Base-by-base conservation (phyloP, 2,329 filamentous ascomycete genomes). In the Diaporthe destruens region DNA sequence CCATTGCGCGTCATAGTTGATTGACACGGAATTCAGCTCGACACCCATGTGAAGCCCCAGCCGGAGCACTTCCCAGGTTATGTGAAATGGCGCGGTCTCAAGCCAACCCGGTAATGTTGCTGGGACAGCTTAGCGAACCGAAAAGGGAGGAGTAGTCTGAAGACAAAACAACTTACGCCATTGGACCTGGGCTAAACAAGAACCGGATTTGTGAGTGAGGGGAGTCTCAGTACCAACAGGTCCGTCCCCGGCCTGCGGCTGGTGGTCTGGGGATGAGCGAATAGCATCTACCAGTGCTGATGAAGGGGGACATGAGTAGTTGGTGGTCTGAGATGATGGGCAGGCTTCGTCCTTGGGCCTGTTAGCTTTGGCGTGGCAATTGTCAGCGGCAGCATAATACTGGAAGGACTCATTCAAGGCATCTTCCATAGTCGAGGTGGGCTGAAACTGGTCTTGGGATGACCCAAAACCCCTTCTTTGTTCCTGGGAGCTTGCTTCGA, bases 21-120 rank as follows among this genome's bases (percentile, higher is more conserved):
- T 53, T 3, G 80, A 75, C 12, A 83, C 76, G 1, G 81, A 75
- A 1, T 80, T 76, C 2, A 85, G 76, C 36, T 85, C 79, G 2
- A 88, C 81, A 0, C 77, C 78, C 72, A 87, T 89, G 53, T 86
- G 81, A 0, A 85, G 75, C 0, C 85, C 84, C 23, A 86, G 82
- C 14, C 88, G 83, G 0, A 84, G 83, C 0, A 88, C 77, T 71
- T 90, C 88, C 88, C 88, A 90, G 5, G 84, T 76, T 6, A 89
- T 80, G 2, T 84, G 82, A 3, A 89, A 80, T 0, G 88, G 86
- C 0, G 86, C 87, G 0, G 80, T 67, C 3, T 82, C 80, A 5
- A 88, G 79, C 68, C 81, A 81, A 0, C 73, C 66, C 0, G 86
- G 85, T 9, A 85, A 82, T 20, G 76, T 78, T 0, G 84, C 84